Evolutionary conservation across 2,329 filamentous ascomycete genomes (phyloP).

Genomic region (Eurotiales sp.): DNA sequence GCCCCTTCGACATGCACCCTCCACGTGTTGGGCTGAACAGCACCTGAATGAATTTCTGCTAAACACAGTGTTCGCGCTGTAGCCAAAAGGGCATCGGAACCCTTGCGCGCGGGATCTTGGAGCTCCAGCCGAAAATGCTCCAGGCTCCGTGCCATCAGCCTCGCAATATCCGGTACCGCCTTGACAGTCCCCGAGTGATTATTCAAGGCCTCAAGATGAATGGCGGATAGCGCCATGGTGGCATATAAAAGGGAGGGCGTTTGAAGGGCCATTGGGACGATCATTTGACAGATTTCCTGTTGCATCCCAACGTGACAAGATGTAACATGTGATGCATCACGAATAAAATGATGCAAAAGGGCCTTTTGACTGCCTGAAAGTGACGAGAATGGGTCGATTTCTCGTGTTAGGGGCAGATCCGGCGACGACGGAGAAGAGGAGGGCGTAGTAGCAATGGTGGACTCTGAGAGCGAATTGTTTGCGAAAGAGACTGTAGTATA

Average conservation of each 20-base stretch:
- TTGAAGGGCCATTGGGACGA: conserved; percentile 43
- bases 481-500: conserved; percentile 31
- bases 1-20: conserved; percentile 42
- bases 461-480: not conserved
- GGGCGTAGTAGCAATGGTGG: conserved; percentile 12
- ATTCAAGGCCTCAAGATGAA: conserved; percentile 37
- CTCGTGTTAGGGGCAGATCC: conserved; percentile 23
- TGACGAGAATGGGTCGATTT: conserved; percentile 36
- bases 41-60: conserved; percentile 41
- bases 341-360: conserved; percentile 40
- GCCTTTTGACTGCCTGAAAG: conserved; percentile 33
- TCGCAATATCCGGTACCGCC: conserved; percentile 34
- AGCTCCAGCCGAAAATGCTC: conserved; percentile 40
- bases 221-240: conserved; percentile 41
- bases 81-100: conserved; percentile 35
- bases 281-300: conserved; percentile 39
- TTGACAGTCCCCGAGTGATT: conserved; percentile 35
- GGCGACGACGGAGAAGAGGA: conserved; percentile 17
- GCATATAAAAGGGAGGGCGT: conserved; percentile 42
- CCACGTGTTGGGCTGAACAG: conserved; percentile 39
- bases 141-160: conserved; percentile 38
- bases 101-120: conserved; percentile 28
- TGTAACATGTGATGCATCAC: conserved; percentile 40
- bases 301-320: conserved; percentile 40
- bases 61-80: conserved; percentile 42